These are phyloP conservation scores for Pachysolen tannophilus DNA, from an alignment of 805 yeast genomes.

Conservation along the genomic window DNA sequence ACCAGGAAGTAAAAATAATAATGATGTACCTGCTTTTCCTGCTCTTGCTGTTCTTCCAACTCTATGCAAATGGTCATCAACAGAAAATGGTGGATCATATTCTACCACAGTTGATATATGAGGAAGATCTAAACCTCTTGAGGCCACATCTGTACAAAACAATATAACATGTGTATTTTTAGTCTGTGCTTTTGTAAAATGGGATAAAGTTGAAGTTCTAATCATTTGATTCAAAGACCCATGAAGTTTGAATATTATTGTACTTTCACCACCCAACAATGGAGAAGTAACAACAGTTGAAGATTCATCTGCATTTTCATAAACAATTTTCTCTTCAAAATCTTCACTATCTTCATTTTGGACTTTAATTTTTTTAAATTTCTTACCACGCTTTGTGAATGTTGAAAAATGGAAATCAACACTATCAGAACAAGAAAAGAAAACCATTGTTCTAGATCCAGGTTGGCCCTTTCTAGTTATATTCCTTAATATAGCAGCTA, in stretches of 20 bases:
- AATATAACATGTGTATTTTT: constrained; percentile 51
- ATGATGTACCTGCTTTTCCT: constrained; percentile 77
- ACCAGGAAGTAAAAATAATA: constrained; percentile 80
- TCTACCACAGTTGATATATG: constrained; percentile 80
- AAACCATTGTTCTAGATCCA: constrained; percentile 58
- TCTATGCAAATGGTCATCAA: constrained; percentile 93
- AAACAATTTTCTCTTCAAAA: constrained; percentile 14
- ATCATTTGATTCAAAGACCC: constrained; percentile 84
- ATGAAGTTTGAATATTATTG: constrained; percentile 65
- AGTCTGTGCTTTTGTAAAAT: constrained; percentile 37
- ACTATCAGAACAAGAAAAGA: constrained; percentile 92
- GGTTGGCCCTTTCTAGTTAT: constrained; percentile 28
- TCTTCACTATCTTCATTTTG: constrained; percentile 10
- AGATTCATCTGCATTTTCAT: constrained; percentile 17
- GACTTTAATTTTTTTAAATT: constrained; percentile 18
- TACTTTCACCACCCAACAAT: constrained; percentile 31
- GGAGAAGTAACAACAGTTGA: constrained; percentile 48
- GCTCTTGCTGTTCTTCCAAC: constrained; percentile 98
- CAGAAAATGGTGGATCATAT: constrained; percentile 89
- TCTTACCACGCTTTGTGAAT: constrained; percentile 52
- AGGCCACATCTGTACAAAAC: constrained; percentile 95
- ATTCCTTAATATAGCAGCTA: constrained; percentile 57
- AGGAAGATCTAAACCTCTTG: constrained; percentile 93
- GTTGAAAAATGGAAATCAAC: constrained; percentile 86
- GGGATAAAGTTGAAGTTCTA: constrained; percentile 68